Base-by-base conservation (phyloP, 352 stramenopile genomes). In the Globisporangium lucens region DNA sequence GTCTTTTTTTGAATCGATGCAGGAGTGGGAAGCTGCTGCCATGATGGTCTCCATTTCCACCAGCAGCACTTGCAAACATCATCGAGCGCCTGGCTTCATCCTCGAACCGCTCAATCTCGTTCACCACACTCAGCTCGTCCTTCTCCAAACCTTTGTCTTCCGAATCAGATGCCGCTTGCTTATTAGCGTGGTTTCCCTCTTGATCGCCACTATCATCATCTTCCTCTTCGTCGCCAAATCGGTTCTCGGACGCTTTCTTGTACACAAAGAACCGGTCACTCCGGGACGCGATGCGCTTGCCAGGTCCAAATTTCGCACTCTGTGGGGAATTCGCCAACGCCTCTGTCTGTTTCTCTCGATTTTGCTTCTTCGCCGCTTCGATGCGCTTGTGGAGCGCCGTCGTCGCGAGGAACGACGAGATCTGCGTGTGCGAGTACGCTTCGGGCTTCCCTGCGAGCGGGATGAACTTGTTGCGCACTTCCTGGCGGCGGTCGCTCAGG, bases 381-480 rank as follows among this genome's bases (percentile, higher is more conserved):
- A 96, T 86, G 10, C 78, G 78, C 36, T 93, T 80, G 72, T 98
- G 98, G 12, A 99, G 72, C 33, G 81, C 77, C 51, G 85, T 97
- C 0, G 83, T 95, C 57, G 92, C 89, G 30, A 99, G 75, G 75
- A 99, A 99, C 58, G 98, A 97, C 2, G 83, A 77, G 36, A 99
- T 84, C 68, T 99, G 97, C 20, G 89, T 94, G n/a, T 87, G 77
- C 22, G 96, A 99, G 80, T 99, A 99, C 38, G 90, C 87, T 29
- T 97, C 84, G 0, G 97, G 95, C 63, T 99, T 90, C 1, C 89
- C 94, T 2, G 98, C 97, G 0, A 98, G 89, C 4, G 92, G 88
- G 65, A 99, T 98, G 65, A 98, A 99, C 75, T 98, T 90, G 55
- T 96, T 82, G 9, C 98, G 89, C n/a, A 89, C 79, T 78, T 98